Evolutionary conservation across 1,284 basidiomycete genomes (phyloP).

Genomic region (Crucibulum cyathiforme): DNA sequence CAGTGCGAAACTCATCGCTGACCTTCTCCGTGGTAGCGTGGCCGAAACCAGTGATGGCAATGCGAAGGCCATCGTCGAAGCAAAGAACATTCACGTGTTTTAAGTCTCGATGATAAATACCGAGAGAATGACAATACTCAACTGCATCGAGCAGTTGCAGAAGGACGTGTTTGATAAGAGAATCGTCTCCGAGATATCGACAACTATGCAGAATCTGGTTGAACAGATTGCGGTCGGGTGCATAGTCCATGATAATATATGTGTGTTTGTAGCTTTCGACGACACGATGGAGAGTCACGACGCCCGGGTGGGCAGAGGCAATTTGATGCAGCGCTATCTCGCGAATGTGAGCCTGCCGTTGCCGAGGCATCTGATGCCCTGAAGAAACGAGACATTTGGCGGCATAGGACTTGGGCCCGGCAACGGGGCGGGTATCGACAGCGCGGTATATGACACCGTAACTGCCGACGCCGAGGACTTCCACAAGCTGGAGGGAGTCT

Average conservation of each 20-base stretch:
- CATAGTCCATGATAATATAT: constrained; percentile 80
- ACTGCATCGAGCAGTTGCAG: constrained; percentile 94
- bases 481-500: constrained; percentile 84
- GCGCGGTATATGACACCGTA: constrained; percentile 97
- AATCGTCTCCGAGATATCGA: constrained; percentile 79
- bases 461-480: constrained; percentile 91
- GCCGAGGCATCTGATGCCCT: constrained; percentile 60
- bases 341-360: constrained; percentile 77
- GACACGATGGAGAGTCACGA: constrained; percentile 90
- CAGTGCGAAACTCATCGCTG: constrained; percentile 94
- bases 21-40: constrained; percentile 90
- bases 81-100: constrained; percentile 99
- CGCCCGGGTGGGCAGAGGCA: constrained; percentile 85
- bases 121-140: constrained; percentile 85
- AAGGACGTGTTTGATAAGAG: constrained; percentile 86
- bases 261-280: constrained; percentile 77
- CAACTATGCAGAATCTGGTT: constrained; percentile 80
- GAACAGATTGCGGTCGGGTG: constrained; percentile 90
- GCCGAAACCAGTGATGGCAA: constrained; percentile 96
- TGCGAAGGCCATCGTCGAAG: constrained; percentile 77
- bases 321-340: constrained; percentile 88
- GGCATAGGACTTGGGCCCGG: constrained; percentile 70
- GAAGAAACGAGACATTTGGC: constrained; percentile 87
- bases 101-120: constrained; percentile 96
- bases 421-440: constrained; percentile 63